Evolutionary conservation across 2,329 filamentous ascomycete genomes (phyloP).

Genomic region (Aspergillus ibericus): DNA sequence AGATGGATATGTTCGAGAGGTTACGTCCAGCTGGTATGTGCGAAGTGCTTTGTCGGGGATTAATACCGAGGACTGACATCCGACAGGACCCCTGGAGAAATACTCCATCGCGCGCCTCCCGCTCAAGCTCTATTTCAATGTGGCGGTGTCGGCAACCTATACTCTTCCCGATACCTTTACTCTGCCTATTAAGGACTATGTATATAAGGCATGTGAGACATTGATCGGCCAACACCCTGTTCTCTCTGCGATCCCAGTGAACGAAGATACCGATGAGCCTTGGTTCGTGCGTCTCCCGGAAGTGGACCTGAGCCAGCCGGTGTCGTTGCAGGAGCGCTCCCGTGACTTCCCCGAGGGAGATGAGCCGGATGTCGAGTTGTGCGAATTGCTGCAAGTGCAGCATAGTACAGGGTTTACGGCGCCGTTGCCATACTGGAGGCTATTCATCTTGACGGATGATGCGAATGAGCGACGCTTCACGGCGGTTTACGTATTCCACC

Average conservation of each 20-base stretch:
- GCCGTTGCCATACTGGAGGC: conserved; percentile 46
- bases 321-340: conserved; percentile 36
- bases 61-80: background rate
- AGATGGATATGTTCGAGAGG: conserved; percentile 50
- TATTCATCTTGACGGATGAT: conserved; percentile 39
- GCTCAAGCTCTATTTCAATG: conserved; percentile 47
- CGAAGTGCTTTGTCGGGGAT: background rate
- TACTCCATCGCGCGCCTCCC: conserved; percentile 47
- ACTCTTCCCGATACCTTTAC: conserved; percentile 26
- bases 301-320: conserved; percentile 42
- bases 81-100: conserved; percentile 45
- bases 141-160: conserved; percentile 43
- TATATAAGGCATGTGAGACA: conserved; percentile 39
- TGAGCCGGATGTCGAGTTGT: conserved; percentile 41
- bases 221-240: conserved; percentile 45
- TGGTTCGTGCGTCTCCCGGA: conserved; percentile 48
- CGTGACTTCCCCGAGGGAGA: conserved; percentile 15
- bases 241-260: conserved; percentile 45
- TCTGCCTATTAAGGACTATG: conserved; percentile 28
- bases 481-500: conserved; percentile 49
- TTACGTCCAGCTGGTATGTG: conserved; percentile 33
- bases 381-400: conserved; percentile 42
- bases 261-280: conserved; percentile 41
- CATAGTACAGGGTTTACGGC: conserved; percentile 43
- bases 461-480: conserved; percentile 37